phyloP scores from a whole-genome alignment of 2,329 filamentous ascomycete genomes.

The Remersonia thermophila region DNA sequence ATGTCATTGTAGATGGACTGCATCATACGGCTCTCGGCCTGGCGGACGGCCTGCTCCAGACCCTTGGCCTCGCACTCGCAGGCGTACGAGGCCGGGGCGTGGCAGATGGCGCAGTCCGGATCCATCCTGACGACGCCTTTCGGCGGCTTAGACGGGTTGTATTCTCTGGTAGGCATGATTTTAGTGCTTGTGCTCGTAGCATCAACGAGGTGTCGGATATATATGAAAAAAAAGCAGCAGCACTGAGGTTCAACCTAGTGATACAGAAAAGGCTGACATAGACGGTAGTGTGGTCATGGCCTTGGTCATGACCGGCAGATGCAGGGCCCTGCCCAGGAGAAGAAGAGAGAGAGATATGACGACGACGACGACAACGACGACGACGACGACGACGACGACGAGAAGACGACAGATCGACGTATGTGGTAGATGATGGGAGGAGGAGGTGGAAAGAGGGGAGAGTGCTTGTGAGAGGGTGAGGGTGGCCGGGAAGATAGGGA shows the following conservation, averaged over 20 bases:
- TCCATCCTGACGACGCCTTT: slow-evolving; percentile 51
- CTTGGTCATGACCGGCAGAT: slow-evolving; percentile 18
- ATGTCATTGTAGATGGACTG: slow-evolving; percentile 49
- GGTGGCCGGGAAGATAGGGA: slow-evolving; percentile 9
- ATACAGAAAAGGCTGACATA: slow-evolving; percentile 19
- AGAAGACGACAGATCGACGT: neutral
- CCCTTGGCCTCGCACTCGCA: slow-evolving; percentile 58
- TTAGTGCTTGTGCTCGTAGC: slow-evolving; percentile 20
- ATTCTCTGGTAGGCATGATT: slow-evolving; percentile 37
- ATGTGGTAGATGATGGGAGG: neutral
- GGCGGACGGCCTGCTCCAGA: slow-evolving; percentile 48
- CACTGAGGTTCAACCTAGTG: slow-evolving; percentile 18
- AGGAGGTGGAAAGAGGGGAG: slow-evolving; percentile 10
- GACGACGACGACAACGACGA: no score
- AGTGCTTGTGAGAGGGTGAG: slow-evolving; percentile 1
- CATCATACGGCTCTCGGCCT: slow-evolving; percentile 54
- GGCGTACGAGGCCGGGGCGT: slow-evolving; percentile 41
- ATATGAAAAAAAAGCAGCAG: slow-evolving; percentile 12
- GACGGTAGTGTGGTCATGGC: slow-evolving; percentile 21
- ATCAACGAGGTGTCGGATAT: slow-evolving; percentile 8
- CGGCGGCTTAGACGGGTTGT: slow-evolving; percentile 27
- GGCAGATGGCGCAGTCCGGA: slow-evolving; percentile 57
- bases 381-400: no score
- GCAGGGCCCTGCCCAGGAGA: slow-evolving; percentile 18
- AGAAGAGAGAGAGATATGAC: slow-evolving; percentile 9